Percentiles rank a stretch among this genome's conserved stretches.
Conservation (phyloP, 176 grass and related monocot genomes). For the Aegilops umbellulata region DNA sequence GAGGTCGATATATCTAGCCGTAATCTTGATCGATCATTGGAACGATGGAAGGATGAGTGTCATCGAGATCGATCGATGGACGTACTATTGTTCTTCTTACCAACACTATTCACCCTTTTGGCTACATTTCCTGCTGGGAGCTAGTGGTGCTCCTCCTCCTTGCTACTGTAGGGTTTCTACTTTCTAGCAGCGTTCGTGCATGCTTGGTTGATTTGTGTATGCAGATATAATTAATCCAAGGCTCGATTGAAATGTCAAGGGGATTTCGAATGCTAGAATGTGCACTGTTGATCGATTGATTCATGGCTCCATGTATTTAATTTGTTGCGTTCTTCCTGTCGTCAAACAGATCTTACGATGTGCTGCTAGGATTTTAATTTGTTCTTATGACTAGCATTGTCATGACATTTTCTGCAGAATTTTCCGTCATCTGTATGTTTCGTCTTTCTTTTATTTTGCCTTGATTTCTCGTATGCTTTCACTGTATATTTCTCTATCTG, state of each 20-base stretch:
- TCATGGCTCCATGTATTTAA: background rate
- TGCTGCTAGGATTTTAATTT: background rate
- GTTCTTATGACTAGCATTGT: background rate
- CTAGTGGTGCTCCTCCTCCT: background rate
- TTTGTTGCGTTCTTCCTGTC: background rate
- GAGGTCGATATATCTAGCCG: background rate
- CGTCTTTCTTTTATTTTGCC: background rate
- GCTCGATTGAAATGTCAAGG: background rate
- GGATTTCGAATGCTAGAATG: background rate
- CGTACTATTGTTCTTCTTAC: conserved; percentile 29
- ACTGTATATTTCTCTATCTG: background rate
- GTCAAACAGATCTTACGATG: background rate
- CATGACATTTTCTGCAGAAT: background rate
- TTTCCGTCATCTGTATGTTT: background rate
- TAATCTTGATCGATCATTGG: background rate
- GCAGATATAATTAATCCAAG: conserved; percentile 41
- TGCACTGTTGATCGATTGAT: background rate
- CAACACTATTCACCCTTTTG: conserved; percentile 28
- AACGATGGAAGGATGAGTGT: background rate
- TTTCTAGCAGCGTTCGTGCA: conserved; percentile 34
- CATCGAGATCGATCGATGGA: background rate
- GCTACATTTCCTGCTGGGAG: conserved; percentile 26
- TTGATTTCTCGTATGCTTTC: background rate
- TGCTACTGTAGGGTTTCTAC: conserved; percentile 56
- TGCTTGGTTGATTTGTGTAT: conserved; percentile 43